Evolutionary conservation across 345 rosid genomes (phyloP), one percentile per base, ranked within the genome.

Genomic region (Microthlaspi erraticum): DNA sequence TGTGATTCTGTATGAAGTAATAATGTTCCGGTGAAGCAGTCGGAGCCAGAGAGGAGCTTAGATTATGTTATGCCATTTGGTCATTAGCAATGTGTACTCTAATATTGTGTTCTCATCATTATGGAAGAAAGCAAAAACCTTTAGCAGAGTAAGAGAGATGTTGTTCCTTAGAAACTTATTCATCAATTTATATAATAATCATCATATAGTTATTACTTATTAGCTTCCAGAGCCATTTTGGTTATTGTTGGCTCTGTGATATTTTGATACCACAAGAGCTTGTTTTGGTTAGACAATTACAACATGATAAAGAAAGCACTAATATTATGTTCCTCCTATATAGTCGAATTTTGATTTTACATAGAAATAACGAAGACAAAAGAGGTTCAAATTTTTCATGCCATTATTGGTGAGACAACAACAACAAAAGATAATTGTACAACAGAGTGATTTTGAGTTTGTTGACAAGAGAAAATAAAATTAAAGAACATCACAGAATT

Each of bases 1-100:
- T 36, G 34, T 37, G 68, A 66, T 61, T 68, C 69, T 68, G 78
- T 74, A 74, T 34, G 68, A 74, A 60, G 78, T 67, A 74, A 74
- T 74, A 74, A 74, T 60, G 73, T 42, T 33, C 58, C 58, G 69
- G 78, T 69, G 74, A 61, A 61, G 70, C 33, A 45, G 49, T 52
- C 37, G 17, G 64, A 37, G 70, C 43, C 71, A 73, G 33, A 1
- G 18, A 20, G 2, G 18, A n/a, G 61, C 36, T 52, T 68, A 53
- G 74, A 60, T 66, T 58, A 58, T 66, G 69, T 53, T 53, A 74
- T 36, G 50, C 37, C 64, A 26, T 53, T 43, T 60, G 61, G 78
- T 60, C 68, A 67, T 66, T 50, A 66, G 72, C 66, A 59, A 74
- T 67, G 55, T 74, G 78, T 74, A 66, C 73, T 60, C 53, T 42